Evolutionary conservation across 2,329 filamentous ascomycete genomes (phyloP).

Genomic region (Sclerotinia borealis): DNA sequence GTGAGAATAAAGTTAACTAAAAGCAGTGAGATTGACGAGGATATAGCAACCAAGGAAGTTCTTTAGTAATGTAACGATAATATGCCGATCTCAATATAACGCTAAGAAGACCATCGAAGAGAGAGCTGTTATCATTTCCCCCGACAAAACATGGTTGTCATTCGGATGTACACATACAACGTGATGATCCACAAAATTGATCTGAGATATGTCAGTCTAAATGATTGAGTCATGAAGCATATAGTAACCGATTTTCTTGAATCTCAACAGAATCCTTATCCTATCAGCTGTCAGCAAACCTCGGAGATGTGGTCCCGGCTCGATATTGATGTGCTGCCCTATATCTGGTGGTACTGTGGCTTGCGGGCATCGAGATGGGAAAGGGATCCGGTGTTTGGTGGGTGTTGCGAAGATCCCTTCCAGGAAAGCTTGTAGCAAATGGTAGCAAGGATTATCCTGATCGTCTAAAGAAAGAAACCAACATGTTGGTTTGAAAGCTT

Average conservation of each 20-base stretch:
- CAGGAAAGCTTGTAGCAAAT: neutral
- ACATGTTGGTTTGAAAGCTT: neutral
- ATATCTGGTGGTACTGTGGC: conserved; percentile 2
- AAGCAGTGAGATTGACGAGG: neutral
- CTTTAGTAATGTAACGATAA: neutral
- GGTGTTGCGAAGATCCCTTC: neutral
- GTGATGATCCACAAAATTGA: neutral
- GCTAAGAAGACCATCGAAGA: neutral
- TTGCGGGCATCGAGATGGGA: neutral
- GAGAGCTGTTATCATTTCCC: neutral
- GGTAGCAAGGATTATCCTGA: neutral
- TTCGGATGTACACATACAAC: neutral
- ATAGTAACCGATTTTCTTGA: neutral
- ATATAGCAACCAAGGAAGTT: neutral
- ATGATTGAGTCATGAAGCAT: neutral
- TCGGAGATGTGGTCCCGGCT: neutral
- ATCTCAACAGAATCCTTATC: neutral
- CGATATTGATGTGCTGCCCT: neutral
- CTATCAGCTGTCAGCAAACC: neutral
- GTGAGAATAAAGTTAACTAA: neutral
- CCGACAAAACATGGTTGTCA: neutral
- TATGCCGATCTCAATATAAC: neutral
- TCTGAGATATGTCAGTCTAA: neutral
- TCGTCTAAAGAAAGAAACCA: neutral
- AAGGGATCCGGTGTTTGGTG: neutral